phyloP scores from a whole-genome alignment of 1,284 basidiomycete species.

The Neonothopanus nambi region DNA sequence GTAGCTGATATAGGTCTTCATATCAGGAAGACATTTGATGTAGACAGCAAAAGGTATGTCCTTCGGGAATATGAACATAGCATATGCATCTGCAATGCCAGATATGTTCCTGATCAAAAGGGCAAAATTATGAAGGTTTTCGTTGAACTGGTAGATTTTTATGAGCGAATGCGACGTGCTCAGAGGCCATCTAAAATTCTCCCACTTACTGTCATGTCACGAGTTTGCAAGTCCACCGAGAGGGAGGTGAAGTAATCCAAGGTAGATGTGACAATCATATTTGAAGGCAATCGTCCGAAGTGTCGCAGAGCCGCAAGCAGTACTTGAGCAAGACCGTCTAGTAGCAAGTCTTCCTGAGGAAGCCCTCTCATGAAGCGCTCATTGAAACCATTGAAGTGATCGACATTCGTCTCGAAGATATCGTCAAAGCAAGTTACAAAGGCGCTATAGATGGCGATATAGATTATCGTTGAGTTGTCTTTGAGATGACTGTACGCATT shows the following conservation, averaged over 20 bases:
- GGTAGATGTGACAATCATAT: conserved; percentile 30
- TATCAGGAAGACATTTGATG: too few species aligned
- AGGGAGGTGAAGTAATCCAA: conserved; percentile 26
- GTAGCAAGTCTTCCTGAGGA: conserved; percentile 23
- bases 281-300: conserved; percentile 24
- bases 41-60: conserved; percentile 26
- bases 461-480: conserved; percentile 21
- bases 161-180: too few species aligned
- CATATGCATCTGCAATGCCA: conserved; percentile 29
- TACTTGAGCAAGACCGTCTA: conserved; percentile 29
- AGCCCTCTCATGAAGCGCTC: conserved; percentile 23
- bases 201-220: conserved; percentile 20
- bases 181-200: too few species aligned
- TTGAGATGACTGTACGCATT: conserved; percentile 21
- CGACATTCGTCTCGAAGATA: conserved; percentile 19
- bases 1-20: conserved; percentile 29
- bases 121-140: too few species aligned
- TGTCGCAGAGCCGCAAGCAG: conserved; percentile 21
- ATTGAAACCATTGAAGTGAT: conserved; percentile 25
- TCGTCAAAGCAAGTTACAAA: conserved; percentile 31
- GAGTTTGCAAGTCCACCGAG: conserved; percentile 31
- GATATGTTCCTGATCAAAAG: conserved; percentile 24
- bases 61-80: conserved; percentile 29
- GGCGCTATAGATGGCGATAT: conserved; percentile 32
- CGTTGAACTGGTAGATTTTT: too few species aligned